Percentiles rank a stretch among this genome's conserved stretches.
These are phyloP conservation scores for Choiromyces venosus DNA, from an alignment of 495 filamentous ascomycete species.

Conservation along the genomic window DNA sequence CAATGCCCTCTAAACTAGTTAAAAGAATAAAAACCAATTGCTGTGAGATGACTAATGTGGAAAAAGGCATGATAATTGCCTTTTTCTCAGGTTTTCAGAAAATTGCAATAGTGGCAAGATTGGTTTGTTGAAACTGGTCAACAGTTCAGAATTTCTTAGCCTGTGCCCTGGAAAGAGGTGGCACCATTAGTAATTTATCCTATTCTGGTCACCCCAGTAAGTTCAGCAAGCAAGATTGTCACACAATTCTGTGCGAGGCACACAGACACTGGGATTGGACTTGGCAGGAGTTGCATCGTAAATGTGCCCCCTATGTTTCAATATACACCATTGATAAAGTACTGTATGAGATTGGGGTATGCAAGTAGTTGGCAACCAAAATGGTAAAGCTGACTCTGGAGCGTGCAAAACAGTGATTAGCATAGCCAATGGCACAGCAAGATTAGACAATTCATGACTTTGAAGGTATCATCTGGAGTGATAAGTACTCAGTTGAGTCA, in stretches of 20 bases:
- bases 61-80: slow-evolving; percentile 7
- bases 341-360: neutral
- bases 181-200: neutral
- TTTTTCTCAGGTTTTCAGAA: neutral
- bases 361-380: neutral
- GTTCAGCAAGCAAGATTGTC: neutral
- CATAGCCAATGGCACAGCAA: neutral
- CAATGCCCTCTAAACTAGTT: no score
- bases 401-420: neutral
- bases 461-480: slow-evolving; percentile 26
- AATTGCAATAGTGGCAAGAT: neutral
- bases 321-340: neutral
- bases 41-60: no score
- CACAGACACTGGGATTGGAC: neutral
- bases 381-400: neutral
- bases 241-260: neutral
- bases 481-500: slow-evolving; percentile 25
- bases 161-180: neutral
- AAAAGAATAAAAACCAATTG: no score
- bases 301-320: neutral
- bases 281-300: slow-evolving; percentile 2
- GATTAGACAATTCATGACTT: slow-evolving; percentile 15
- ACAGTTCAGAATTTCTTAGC: neutral
- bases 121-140: slow-evolving; percentile 1
- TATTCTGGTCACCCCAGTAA: neutral